Evolutionary conservation across 2,329 filamentous ascomycete species (phyloP), one percentile per base, ranked within the genome.

Genomic region (Hypomyces rosellus): DNA sequence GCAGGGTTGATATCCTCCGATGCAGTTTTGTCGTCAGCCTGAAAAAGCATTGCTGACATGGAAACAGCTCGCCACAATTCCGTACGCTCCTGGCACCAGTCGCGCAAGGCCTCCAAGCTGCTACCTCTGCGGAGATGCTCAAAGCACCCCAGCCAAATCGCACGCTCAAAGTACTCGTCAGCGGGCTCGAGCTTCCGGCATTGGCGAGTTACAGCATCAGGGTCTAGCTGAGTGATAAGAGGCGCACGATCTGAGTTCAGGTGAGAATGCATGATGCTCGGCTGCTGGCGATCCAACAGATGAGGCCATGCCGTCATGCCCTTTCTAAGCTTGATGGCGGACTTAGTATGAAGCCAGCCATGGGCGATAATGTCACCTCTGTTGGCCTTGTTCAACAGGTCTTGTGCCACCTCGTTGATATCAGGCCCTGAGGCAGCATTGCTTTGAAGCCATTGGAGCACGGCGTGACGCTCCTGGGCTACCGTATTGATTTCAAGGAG

Each of bases 141-240:
- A 73, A 90, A 97, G 69, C 89, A 93, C n/a, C 88, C 86, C 54
- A 91, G 78, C 91, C 93, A 97, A 43, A 95, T 88, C 3, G 90
- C 87, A 48, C 86, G 82, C 70, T 99, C 93, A 55, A 92, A 93
- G 61, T 85, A 91, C 57, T 89, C 84, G 63, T 99, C 93, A 60
- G 91, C 82, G 20, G 84, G 80, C 63, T 95, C 86, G 38, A 97
- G 74, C 45, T 78, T 82, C 48, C 88, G 81, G 45, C 77, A 78
- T 67, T 97, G 91, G 54, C 93, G 81, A 36, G 83, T 84, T n/a
- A 84, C 76, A 5, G 90, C 89, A 72, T 99, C 93, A 0, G 93
- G 93, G 61, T 99, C 93, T 34, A 99, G 76, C 59, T 96, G 89
- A 1, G 89, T 95, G 48, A 95, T 82, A 3, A 96, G 70, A 5